These are phyloP conservation scores for Ordospora pajunii DNA, from an alignment of 371 early-diverging fungal genomes.

Conservation along the genomic window DNA sequence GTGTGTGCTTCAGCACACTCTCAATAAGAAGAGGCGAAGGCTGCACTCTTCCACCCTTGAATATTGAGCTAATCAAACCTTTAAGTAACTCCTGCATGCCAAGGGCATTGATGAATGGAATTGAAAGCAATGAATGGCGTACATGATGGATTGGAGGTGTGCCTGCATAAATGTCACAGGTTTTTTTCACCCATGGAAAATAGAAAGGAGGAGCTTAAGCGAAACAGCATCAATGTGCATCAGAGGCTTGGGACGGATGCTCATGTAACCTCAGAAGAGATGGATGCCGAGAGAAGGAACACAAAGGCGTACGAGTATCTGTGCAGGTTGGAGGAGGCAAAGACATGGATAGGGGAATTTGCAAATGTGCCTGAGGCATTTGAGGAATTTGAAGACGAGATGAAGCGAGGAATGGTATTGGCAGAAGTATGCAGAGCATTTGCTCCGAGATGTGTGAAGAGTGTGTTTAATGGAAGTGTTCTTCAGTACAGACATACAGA, in stretches of 20 bases:
- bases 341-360: conserved; percentile 71
- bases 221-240: conserved; percentile 33
- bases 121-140: too few species aligned
- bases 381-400: conserved; percentile 69
- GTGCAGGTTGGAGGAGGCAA: conserved; percentile 94
- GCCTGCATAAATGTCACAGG: not conserved
- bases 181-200: conserved; percentile 25
- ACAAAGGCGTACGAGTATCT: conserved; percentile 92
- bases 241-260: conserved; percentile 26
- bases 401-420: conserved; percentile 80
- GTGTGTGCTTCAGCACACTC: not conserved
- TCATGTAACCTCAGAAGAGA: conserved; percentile 61
- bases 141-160: not conserved
- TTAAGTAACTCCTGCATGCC: not conserved
- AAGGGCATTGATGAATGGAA: not conserved
- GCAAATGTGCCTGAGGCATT: conserved; percentile 69
- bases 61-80: not conserved
- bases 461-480: conserved; percentile 70
- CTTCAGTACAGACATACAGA: conserved; percentile 90
- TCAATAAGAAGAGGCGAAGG: conserved; percentile 29
- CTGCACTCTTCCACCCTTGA: not conserved
- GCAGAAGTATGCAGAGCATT: conserved; percentile 78
- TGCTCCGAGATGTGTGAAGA: conserved; percentile 71
- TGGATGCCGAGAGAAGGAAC: conserved; percentile 81
- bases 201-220: conserved; percentile 19